phyloP scores from a whole-genome alignment of 768 basidiomycete genomes.

The Leccinum obscurum region DNA sequence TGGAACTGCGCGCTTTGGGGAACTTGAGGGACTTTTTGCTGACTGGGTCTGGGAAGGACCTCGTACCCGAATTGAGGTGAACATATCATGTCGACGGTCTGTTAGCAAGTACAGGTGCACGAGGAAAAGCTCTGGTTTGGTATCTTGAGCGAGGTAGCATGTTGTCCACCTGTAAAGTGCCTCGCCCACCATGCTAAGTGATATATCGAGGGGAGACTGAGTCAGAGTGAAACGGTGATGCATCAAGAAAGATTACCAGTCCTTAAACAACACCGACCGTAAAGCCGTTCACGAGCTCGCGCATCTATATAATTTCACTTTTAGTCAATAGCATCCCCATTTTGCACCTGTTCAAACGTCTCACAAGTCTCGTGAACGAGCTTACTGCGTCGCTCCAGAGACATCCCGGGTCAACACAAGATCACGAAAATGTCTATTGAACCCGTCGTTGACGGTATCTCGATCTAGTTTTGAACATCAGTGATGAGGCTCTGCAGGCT shows the following conservation, averaged over 20 bases:
- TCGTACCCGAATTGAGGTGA: neutral
- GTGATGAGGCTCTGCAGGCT: slow-evolving; percentile 62
- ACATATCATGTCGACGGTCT: neutral
- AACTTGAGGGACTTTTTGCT: slow-evolving; percentile 64
- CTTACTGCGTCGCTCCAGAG: neutral
- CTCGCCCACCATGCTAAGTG: no score
- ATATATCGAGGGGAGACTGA: neutral
- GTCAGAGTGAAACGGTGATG: neutral
- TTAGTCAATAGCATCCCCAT: neutral
- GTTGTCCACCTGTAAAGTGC: neutral
- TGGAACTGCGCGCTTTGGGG: slow-evolving; percentile 79
- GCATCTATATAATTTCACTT: no score
- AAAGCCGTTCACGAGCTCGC: neutral
- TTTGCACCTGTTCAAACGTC: neutral
- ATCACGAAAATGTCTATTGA: slow-evolving; percentile 21
- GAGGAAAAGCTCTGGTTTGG: neutral
- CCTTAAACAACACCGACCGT: neutral
- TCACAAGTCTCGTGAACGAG: neutral
- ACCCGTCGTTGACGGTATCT: slow-evolving; percentile 1
- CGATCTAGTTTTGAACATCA: slow-evolving; percentile 26
- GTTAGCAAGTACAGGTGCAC: neutral
- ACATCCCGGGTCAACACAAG: neutral
- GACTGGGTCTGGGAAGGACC: neutral
- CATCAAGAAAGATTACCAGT: neutral
- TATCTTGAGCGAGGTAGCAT: neutral